Evolutionary conservation across 306 rosid genomes (phyloP).

Genomic region (Vachellia collinsii): DNA sequence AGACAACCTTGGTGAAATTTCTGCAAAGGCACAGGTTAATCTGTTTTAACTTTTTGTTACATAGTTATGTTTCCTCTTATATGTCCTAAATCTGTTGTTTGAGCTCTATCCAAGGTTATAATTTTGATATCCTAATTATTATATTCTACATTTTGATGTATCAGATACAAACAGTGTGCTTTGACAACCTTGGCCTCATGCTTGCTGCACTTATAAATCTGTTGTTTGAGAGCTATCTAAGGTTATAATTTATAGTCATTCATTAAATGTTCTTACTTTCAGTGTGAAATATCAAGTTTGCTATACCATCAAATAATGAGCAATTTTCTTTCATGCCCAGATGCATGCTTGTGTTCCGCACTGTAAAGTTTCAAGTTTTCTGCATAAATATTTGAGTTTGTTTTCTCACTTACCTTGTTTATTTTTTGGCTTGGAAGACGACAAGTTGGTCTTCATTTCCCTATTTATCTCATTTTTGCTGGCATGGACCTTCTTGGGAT

Average conservation of each 20-base stretch:
- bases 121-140: too few species aligned
- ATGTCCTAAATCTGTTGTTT: too few species aligned
- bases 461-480: constrained; percentile 80
- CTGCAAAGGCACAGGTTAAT: constrained; percentile 94
- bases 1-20: constrained; percentile 91
- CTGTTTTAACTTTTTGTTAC: neutral
- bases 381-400: constrained; percentile 19
- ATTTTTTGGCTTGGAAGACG: constrained; percentile 51
- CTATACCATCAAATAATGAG: too few species aligned
- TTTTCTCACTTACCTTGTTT: constrained; percentile 37
- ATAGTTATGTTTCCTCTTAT: neutral
- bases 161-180: constrained; percentile 97
- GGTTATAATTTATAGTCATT: constrained; percentile 60
- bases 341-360: too few species aligned
- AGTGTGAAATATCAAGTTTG: too few species aligned
- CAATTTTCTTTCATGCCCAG: too few species aligned
- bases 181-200: constrained; percentile 86
- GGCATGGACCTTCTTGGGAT: constrained; percentile 84
- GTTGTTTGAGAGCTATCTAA: constrained; percentile 56
- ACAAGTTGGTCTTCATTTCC: constrained; percentile 63
- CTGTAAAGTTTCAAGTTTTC: constrained; percentile 6
- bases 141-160: constrained; percentile 29
- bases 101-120: too few species aligned
- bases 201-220: constrained; percentile 79
- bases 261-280: too few species aligned